Base-by-base conservation (phyloP, 2,329 filamentous ascomycete genomes). In the Huntiella abstrusa region DNA sequence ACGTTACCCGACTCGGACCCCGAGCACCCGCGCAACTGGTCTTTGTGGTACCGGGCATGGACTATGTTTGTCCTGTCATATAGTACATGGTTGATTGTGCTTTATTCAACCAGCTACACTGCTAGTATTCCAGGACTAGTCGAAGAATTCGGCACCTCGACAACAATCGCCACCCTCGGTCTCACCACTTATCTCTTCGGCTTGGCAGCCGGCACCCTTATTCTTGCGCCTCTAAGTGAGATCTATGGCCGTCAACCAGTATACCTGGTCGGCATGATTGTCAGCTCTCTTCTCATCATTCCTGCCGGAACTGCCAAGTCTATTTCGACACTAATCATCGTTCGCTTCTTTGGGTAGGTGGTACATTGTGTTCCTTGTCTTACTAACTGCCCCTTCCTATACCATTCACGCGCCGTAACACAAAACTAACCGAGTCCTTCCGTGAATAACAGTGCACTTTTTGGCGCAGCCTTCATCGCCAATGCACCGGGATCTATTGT, bases 401-500 rank as follows among this genome's bases (percentile, higher is more conserved):
- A 2, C 5, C 22, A 28, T 28, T 28, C 22, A 28, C 22, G 3
- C 22, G 22, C 7, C 22, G 22, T 28, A 28, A 28, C 22, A 28
- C 35, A 28, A 28, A 28, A 28, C 22, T 28, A 28, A 28, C 22
- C 22, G 5, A 28, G 22, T 28, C 22, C 22, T 28, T 28, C 22
- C 22, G 6, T 28, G 22, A 28, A 28, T 33, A 15, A 12, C 33
- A 49, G 66, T 28, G 80, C 79, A 5, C 60, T 85, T 47, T 83
- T 78, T 44, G 81, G 83, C 3, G 73, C 83, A 4, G 83, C 81
- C 37, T 81, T 92, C 74, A 77, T 94, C 19, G 75, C 77, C 10
- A 93, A 92, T 57, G 75, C 80, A 1, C 84, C 86, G 0, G 87
- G 86, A 2, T 84, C 79, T 5, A 73, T 94, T 8, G 77, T 82